These are phyloP conservation scores for Mycena olivaceomarginata DNA, from an alignment of 768 basidiomycete species.

Conservation along the genomic window DNA sequence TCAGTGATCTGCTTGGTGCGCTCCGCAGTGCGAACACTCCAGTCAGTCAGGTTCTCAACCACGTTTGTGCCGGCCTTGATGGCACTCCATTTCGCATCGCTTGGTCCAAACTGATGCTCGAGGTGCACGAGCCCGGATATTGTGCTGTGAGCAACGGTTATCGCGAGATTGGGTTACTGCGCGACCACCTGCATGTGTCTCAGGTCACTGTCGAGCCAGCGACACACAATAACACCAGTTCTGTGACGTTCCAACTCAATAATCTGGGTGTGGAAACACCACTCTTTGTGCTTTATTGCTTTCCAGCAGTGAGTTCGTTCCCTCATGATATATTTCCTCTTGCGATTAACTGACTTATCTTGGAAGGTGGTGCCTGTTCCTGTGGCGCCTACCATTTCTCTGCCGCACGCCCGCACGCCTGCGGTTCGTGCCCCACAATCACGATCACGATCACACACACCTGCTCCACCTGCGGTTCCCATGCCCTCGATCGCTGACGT, in stretches of 20 bases:
- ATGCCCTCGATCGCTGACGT: too few relatives aligned
- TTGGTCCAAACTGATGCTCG: neutral
- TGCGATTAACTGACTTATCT: neutral
- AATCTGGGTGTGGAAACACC: neutral
- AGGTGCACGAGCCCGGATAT: neutral
- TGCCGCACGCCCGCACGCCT: neutral
- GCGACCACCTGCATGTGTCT: neutral
- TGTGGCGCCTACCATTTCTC: neutral
- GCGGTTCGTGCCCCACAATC: neutral
- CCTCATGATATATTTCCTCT: neutral
- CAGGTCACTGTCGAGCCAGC: too few relatives aligned
- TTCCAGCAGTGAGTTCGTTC: neutral
- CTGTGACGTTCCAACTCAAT: neutral
- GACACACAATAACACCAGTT: neutral
- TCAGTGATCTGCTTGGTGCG: neutral
- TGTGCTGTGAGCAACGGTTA: neutral
- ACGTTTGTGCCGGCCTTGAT: neutral
- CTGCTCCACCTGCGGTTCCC: neutral
- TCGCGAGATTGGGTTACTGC: neutral
- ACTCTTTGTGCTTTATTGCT: slow-evolving; percentile 4
- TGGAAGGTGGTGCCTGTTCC: neutral
- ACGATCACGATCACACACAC: neutral
- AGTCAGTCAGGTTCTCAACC: neutral
- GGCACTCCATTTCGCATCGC: neutral
- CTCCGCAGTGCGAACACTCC: neutral